Base-by-base conservation (phyloP, 768 basidiomycete genomes). In the Chalciporus chontae region DNA sequence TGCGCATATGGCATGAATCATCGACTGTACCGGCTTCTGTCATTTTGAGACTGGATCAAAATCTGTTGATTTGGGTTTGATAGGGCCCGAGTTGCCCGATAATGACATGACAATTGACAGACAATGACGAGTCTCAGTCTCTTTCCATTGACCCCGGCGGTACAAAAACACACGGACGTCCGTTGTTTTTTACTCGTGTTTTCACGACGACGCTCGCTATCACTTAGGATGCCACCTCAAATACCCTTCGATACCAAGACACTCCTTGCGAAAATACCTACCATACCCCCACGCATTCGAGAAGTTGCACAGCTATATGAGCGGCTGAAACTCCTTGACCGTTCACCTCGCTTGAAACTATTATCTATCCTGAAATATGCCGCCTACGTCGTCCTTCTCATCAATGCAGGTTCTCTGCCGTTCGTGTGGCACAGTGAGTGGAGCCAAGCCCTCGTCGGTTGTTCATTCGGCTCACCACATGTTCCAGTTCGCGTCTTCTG, bases 391-490 rank as follows among this genome's bases (percentile, higher is more conserved):
- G 47, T 87, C 0, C 67, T 87, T 42, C 59, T 86, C n/a, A 36
- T 81, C 17, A 87, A 88, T 51, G 51, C 69, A 15, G 77, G 80
- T 17, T 84, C 84, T 13, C 76, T 79, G 61, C 87, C 87, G 1
- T 60, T 85, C 18, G 71, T 71, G 24, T 89, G 86, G 85, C 86
- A 87, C 57, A 57, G 86, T 87, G 59, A 61, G 85, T 77, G 8
- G 49, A 14, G 29, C 9, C 13, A 13, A 31, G 17, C 56, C 45
- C 36, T 39, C 13, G 26, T 45, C 24, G 13, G n/a, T n/a, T 7
- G 21, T 13, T 21, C 21, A 17, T 40, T 17, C 4, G 36, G 24
- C 43, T 41, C 8, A 51, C 36, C 31, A 45, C 27, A 1, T 23
- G 7, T 32, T 11, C 18, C 49, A 81, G 83, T 78, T 36, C 78